These are phyloP conservation scores for Haematococcus sp. DNA, from an alignment of 139 green algal species.

Conservation along the genomic window DNA sequence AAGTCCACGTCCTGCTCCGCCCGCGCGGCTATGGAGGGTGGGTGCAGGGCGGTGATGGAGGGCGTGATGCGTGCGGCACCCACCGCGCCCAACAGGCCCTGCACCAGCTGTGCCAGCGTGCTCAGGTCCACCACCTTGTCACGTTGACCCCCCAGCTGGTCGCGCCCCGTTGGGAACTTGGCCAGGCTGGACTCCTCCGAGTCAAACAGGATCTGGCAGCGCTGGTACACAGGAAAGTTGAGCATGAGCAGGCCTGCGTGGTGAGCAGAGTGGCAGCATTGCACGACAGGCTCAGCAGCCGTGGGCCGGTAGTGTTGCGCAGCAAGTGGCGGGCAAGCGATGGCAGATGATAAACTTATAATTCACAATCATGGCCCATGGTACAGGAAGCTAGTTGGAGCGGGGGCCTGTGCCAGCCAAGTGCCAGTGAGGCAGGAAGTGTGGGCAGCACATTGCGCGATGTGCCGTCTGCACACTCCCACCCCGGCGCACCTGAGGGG, in stretches of 20 bases:
- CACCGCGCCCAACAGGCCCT: neutral
- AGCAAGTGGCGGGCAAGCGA: neutral
- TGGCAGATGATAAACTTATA: neutral
- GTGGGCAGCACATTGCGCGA: too few relatives aligned
- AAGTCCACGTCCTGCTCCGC: too few relatives aligned
- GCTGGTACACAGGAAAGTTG: neutral
- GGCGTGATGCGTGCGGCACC: neutral
- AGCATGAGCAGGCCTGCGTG: constrained; percentile 8
- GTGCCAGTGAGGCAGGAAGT: too few relatives aligned
- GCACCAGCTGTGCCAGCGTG: too few relatives aligned
- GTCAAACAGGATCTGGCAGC: neutral
- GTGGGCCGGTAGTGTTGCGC: neutral
- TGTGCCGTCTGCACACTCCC: too few relatives aligned
- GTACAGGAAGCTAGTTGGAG: too few relatives aligned
- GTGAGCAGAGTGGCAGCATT: neutral
- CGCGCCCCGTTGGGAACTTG: neutral
- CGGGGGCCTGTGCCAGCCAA: too few relatives aligned
- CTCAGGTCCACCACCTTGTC: too few relatives aligned
- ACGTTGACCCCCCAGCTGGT: too few relatives aligned
- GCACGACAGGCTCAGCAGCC: neutral
- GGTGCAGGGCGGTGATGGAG: constrained; percentile 3
- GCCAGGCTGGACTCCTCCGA: neutral
- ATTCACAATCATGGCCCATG: neutral
- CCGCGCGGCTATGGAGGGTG: too few relatives aligned
- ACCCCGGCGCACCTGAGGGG: neutral